Conservation (phyloP, 441 rosid species). For the Omphalea diandra region DNA sequence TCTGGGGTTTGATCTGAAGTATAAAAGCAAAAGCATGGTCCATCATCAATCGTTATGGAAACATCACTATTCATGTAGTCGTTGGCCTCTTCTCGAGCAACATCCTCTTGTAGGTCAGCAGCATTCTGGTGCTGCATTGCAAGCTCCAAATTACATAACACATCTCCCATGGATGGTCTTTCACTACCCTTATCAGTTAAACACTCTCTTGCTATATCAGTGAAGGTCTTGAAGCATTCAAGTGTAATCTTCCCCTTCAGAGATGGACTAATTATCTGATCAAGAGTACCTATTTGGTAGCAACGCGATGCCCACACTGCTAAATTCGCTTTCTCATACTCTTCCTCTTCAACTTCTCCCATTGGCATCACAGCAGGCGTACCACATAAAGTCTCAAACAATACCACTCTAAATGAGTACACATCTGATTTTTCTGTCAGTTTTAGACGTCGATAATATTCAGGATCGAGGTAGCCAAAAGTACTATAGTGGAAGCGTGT, state of each 20-base stretch:
- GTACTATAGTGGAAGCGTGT: conserved; percentile 80
- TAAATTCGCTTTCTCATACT: conserved; percentile 58
- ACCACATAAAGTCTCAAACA: conserved; percentile 73
- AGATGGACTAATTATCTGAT: conserved; percentile 61
- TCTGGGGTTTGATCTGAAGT: conserved; percentile 26
- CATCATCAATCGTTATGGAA: not conserved
- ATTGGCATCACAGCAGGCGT: conserved; percentile 70
- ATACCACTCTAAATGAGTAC: conserved; percentile 81
- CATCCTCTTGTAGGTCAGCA: conserved; percentile 22
- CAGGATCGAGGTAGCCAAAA: conserved; percentile 84
- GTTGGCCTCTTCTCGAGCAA: conserved; percentile 26
- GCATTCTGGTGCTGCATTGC: conserved; percentile 82
- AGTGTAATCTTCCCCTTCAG: conserved; percentile 72
- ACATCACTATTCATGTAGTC: not conserved
- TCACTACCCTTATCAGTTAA: conserved; percentile 68
- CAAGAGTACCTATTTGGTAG: conserved; percentile 69
- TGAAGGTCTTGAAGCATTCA: conserved; percentile 73
- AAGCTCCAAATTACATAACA: conserved; percentile 71
- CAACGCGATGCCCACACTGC: conserved; percentile 87
- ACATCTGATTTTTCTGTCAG: conserved; percentile 82
- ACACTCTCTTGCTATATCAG: conserved; percentile 78
- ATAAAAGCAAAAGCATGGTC: not conserved
- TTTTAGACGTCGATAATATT: conserved; percentile 71
- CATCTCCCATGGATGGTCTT: conserved; percentile 87
- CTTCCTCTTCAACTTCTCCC: conserved; percentile 19